Conservation (phyloP, 208 protist genomes). For the Angomonas deanei region DNA sequence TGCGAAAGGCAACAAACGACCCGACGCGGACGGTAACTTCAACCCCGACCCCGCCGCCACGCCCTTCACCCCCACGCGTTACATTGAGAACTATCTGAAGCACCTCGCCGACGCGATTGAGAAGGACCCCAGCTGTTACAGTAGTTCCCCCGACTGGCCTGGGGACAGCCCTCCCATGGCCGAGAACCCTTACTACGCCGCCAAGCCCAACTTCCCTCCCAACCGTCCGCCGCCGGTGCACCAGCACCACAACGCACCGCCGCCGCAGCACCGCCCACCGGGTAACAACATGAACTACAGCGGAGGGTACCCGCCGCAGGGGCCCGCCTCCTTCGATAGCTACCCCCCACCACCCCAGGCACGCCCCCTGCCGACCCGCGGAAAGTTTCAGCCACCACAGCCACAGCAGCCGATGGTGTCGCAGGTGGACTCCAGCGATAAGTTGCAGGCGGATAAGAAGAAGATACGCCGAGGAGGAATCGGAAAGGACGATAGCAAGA, state of each 20-base stretch:
- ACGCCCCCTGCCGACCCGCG: constrained; percentile 5
- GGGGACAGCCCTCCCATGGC: neutral
- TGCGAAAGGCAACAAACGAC: neutral
- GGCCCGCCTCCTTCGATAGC: neutral
- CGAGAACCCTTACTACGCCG: neutral
- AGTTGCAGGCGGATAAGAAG: neutral
- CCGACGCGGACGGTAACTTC: neutral
- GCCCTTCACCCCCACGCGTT: neutral
- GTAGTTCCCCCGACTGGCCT: constrained; percentile 13
- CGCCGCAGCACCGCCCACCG: neutral
- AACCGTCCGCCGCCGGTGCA: neutral
- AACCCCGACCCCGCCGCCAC: neutral
- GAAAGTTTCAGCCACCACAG: constrained; percentile 1
- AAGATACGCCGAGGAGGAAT: neutral
- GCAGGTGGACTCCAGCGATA: neutral
- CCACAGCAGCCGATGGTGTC: constrained; percentile 2
- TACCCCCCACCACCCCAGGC: constrained; percentile 4
- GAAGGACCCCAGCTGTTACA: constrained; percentile 19
- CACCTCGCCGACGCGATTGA: constrained; percentile 16
- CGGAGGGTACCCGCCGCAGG: too few species aligned
- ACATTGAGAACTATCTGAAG: constrained; percentile 16
- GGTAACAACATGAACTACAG: neutral
- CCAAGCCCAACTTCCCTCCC: neutral
- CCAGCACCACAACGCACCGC: constrained; percentile 16
- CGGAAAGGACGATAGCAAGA: neutral